These are phyloP conservation scores for Kodamaea sp. DNA, from an alignment of 1,139 yeast species.

Conservation along the genomic window DNA sequence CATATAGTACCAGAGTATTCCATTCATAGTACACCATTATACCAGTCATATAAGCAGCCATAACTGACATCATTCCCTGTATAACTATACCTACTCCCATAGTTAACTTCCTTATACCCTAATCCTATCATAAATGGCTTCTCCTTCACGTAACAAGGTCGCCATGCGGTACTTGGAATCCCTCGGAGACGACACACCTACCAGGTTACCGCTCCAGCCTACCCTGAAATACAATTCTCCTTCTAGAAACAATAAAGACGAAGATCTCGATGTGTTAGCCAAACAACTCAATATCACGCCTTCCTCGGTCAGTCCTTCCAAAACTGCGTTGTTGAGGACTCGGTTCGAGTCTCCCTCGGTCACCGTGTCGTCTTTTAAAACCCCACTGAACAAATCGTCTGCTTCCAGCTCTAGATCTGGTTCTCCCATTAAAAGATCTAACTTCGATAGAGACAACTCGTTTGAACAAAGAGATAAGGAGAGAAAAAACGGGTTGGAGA, in stretches of 20 bases:
- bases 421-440: slow-evolving; percentile 22
- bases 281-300: slow-evolving; percentile 36
- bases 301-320: slow-evolving; percentile 24
- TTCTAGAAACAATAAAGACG: slow-evolving; percentile 20
- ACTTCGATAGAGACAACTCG: slow-evolving; percentile 8
- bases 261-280: slow-evolving; percentile 44
- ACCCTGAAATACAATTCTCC: slow-evolving; percentile 15
- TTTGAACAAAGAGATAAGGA: background rate
- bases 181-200: slow-evolving; percentile 25
- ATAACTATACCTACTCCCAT: too few species aligned
- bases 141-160: slow-evolving; percentile 27
- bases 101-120: too few species aligned
- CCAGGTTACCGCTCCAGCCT: slow-evolving; percentile 35
- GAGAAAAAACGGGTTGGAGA: slow-evolving; percentile 4
- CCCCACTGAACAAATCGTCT: slow-evolving; percentile 26
- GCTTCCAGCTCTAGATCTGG: slow-evolving; percentile 22
- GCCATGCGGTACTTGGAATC: slow-evolving; percentile 39
- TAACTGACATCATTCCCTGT: too few species aligned
- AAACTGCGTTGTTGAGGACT: slow-evolving; percentile 32
- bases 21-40: too few species aligned
- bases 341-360: slow-evolving; percentile 48
- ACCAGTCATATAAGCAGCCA: too few species aligned
- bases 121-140: slow-evolving; percentile 14
- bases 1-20: too few species aligned
- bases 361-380: slow-evolving; percentile 46